phyloP scores from a whole-genome alignment of 1,284 basidiomycete genomes.

The Heterobasidion irregulare region DNA sequence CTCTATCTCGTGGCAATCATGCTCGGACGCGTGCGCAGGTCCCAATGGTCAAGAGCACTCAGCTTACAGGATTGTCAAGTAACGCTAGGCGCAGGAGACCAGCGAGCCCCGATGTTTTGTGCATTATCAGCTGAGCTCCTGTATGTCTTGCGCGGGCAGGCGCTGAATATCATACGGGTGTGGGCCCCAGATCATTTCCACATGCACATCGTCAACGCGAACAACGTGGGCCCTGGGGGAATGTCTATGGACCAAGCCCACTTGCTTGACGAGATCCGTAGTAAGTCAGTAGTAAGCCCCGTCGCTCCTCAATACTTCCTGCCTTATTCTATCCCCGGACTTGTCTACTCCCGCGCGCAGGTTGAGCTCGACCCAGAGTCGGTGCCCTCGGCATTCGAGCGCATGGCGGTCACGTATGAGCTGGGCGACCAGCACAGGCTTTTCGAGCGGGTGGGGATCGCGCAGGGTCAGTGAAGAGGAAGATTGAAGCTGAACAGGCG shows the following conservation, averaged over 20 bases:
- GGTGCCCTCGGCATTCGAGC: slow-evolving; percentile 46
- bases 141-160: slow-evolving; percentile 37
- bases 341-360: slow-evolving; percentile 24
- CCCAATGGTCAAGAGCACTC: slow-evolving; percentile 45
- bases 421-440: slow-evolving; percentile 77
- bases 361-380: slow-evolving; percentile 47
- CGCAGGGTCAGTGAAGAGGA: slow-evolving; percentile 13
- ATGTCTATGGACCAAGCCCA: slow-evolving; percentile 90
- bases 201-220: slow-evolving; percentile 85
- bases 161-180: background rate
- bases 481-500: no score
- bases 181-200: slow-evolving; percentile 77
- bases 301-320: background rate
- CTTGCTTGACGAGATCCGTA: slow-evolving; percentile 83
- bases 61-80: slow-evolving; percentile 42
- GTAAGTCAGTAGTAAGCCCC: slow-evolving; percentile 66
- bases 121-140: slow-evolving; percentile 96
- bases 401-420: slow-evolving; percentile 76
- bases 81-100: slow-evolving; percentile 51
- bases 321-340: background rate
- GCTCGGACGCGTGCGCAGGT: slow-evolving; percentile 68
- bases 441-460: slow-evolving; percentile 38
- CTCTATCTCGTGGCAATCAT: slow-evolving; percentile 77
- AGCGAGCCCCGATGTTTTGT: slow-evolving; percentile 75
- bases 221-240: slow-evolving; percentile 54